Conservation (phyloP, 495 filamentous ascomycete genomes). For the Annulohypoxylon bovei region DNA sequence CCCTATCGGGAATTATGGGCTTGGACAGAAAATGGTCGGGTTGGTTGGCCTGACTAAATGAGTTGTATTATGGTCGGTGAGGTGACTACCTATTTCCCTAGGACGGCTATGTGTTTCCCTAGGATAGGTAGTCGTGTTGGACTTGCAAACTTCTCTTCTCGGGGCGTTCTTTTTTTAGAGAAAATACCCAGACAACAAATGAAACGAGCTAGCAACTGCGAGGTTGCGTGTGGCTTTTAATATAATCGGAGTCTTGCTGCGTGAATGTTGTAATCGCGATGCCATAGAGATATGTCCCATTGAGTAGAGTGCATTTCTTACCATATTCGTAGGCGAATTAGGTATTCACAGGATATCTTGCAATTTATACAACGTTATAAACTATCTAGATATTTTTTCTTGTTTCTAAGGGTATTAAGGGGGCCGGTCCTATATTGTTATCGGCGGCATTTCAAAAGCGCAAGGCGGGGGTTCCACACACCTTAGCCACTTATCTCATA, state of each 20-base stretch:
- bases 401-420: background rate
- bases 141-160: conserved; percentile 10
- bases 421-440: background rate
- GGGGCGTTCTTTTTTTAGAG: conserved; percentile 31
- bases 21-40: conserved; percentile 8
- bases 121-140: conserved; percentile 1
- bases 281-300: no score
- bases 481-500: background rate
- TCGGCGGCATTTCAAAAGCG: background rate
- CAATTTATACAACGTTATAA: no score
- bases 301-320: no score
- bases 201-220: conserved; percentile 13
- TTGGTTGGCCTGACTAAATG: background rate
- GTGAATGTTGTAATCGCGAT: no score
- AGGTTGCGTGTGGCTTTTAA: conserved; percentile 10
- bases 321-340: no score
- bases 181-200: conserved; percentile 37
- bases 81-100: background rate
- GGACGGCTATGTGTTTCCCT: no score
- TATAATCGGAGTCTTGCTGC: background rate
- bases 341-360: background rate
- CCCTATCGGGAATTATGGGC: background rate
- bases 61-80: background rate
- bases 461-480: background rate
- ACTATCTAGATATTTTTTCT: background rate